These are phyloP conservation scores for Suillus fuscotomentosus DNA, from an alignment of 768 basidiomycete species.

Conservation along the genomic window DNA sequence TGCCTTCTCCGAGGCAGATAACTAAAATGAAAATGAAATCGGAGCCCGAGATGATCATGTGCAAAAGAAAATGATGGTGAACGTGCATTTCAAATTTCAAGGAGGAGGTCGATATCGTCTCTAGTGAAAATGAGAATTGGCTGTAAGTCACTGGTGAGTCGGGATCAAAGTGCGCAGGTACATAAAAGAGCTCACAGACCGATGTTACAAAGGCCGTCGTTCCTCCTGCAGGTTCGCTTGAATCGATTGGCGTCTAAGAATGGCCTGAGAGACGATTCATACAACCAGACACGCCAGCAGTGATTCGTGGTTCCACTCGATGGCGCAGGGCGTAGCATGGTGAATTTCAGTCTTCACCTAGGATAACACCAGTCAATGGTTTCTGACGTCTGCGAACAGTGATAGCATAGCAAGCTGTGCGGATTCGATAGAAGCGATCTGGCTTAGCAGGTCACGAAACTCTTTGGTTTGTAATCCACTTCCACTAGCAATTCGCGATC, in stretches of 20 bases:
- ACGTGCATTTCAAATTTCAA: background rate
- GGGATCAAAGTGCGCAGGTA: background rate
- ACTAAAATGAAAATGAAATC: background rate
- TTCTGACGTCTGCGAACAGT: background rate
- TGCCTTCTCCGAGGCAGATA: background rate
- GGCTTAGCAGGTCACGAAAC: conserved; percentile 51
- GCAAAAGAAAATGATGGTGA: background rate
- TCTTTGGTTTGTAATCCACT: conserved; percentile 39
- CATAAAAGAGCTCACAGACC: background rate
- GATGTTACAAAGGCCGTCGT: background rate
- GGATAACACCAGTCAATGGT: background rate
- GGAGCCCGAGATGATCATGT: background rate
- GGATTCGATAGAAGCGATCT: conserved; percentile 49
- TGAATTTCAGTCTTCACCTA: background rate
- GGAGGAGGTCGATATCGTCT: background rate
- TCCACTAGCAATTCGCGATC: conserved; percentile 11
- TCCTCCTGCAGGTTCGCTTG: background rate
- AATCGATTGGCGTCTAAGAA: background rate
- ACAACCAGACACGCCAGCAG: background rate
- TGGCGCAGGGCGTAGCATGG: background rate
- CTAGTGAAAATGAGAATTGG: background rate
- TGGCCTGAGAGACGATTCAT: background rate
- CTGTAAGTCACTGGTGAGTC: background rate
- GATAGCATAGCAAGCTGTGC: conserved; percentile 42
- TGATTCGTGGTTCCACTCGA: background rate